phyloP scores from a whole-genome alignment of 192 early-diverging fungal species.

The Phlyctochytrium planicorne region DNA sequence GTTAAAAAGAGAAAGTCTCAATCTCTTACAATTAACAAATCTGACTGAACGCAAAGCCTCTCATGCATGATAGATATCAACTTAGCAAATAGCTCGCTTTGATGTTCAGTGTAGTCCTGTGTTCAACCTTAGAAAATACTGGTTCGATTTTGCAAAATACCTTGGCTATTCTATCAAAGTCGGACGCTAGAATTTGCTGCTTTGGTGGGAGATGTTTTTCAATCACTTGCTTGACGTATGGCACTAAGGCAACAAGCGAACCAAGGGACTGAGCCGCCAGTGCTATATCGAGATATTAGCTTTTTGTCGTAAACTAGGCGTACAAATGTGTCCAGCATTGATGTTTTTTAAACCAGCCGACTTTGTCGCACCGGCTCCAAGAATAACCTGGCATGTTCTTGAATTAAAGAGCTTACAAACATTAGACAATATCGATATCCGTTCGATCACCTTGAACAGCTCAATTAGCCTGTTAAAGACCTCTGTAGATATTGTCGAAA shows the following conservation, averaged over 20 bases:
- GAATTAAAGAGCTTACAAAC: slow-evolving; percentile 86
- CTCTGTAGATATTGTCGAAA: slow-evolving; percentile 77
- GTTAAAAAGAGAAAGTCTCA: slow-evolving; percentile 29
- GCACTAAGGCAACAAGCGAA: slow-evolving; percentile 82
- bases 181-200: slow-evolving; percentile 76
- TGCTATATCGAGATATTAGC: slow-evolving; percentile 43
- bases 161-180: slow-evolving; percentile 82
- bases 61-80: slow-evolving; percentile 96
- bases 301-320: background rate
- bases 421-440: background rate
- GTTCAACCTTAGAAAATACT: slow-evolving; percentile 18
- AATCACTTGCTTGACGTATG: slow-evolving; percentile 76
- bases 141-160: slow-evolving; percentile 23
- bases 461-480: slow-evolving; percentile 88
- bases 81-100: slow-evolving; percentile 86
- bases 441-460: slow-evolving; percentile 65
- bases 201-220: slow-evolving; percentile 69
- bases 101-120: slow-evolving; percentile 87
- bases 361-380: slow-evolving; percentile 94
- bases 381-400: slow-evolving; percentile 91
- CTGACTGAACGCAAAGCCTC: slow-evolving; percentile 73
- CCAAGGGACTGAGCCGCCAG: slow-evolving; percentile 92
- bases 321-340: slow-evolving; percentile 91
- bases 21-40: slow-evolving; percentile 60
- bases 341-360: slow-evolving; percentile 98